Conservation (phyloP, 1,284 basidiomycete genomes). For the Leccinum pachyderme region DNA sequence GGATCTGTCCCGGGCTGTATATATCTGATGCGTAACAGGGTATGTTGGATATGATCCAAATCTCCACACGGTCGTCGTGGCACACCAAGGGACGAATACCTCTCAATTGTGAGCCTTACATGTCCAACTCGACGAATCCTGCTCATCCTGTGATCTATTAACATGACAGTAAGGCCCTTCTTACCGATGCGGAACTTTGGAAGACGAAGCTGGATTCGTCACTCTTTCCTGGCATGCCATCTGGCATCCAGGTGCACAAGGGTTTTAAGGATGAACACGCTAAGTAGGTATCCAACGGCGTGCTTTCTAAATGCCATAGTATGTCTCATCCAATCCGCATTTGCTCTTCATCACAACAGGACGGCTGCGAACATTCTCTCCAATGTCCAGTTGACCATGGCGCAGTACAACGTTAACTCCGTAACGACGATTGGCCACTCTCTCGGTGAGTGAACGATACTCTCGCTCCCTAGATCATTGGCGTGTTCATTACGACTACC, state of each 20-base stretch:
- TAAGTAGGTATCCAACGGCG: slow-evolving; percentile 7
- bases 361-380: slow-evolving; percentile 48
- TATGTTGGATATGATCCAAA: slow-evolving; percentile 36
- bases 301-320: neutral
- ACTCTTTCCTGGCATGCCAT: slow-evolving; percentile 58
- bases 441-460: slow-evolving; percentile 37
- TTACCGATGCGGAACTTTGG: slow-evolving; percentile 52
- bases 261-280: slow-evolving; percentile 43
- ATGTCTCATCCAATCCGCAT: neutral
- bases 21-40: slow-evolving; percentile 24
- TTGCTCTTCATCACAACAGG: slow-evolving; percentile 28
- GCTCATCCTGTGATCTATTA: neutral
- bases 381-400: slow-evolving; percentile 45
- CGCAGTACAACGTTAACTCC: slow-evolving; percentile 36
- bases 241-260: slow-evolving; percentile 49
- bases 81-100: slow-evolving; percentile 35
- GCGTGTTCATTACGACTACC: neutral
- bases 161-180: slow-evolving; percentile 40
- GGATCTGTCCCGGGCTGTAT: neutral
- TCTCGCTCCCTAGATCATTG: neutral
- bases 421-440: slow-evolving; percentile 59
- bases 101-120: slow-evolving; percentile 22
- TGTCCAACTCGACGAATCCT: neutral
- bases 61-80: slow-evolving; percentile 32
- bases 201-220: slow-evolving; percentile 38